Evolutionary conservation across 2,329 filamentous ascomycete species (phyloP).

Genomic region (Nothopassalora personata): DNA sequence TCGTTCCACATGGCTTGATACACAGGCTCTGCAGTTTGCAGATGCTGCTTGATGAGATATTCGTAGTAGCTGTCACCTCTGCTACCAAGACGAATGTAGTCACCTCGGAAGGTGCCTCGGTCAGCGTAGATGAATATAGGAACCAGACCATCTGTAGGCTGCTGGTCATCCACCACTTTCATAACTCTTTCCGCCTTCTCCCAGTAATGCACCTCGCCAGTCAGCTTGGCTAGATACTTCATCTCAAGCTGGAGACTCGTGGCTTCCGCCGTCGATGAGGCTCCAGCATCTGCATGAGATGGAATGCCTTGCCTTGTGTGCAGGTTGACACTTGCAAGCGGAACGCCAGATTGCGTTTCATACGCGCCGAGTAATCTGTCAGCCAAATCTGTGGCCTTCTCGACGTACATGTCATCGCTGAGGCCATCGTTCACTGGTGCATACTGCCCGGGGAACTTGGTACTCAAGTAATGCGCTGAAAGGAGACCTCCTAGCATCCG

Average conservation of each 20-base stretch:
- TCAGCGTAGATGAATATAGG: conserved; percentile 86
- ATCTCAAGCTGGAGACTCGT: conserved; percentile 91
- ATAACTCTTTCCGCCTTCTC: conserved; percentile 87
- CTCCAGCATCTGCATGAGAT: conserved; percentile 78
- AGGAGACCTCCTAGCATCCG: conserved; percentile 92
- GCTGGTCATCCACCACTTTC: conserved; percentile 79
- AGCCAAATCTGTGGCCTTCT: conserved; percentile 90
- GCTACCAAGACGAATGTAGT: conserved; percentile 86
- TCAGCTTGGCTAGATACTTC: conserved; percentile 93
- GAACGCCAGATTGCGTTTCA: conserved; percentile 78
- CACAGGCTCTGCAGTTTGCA: conserved; percentile 84
- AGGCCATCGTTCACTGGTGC: conserved; percentile 63
- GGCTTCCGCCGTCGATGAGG: conserved; percentile 89
- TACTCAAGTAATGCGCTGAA: conserved; percentile 92
- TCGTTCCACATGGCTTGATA: conserved; percentile 95
- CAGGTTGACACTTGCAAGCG: conserved; percentile 85
- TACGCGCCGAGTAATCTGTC: conserved; percentile 84
- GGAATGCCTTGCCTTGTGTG: conserved; percentile 68
- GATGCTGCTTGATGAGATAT: conserved; percentile 96
- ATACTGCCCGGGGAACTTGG: conserved; percentile 68
- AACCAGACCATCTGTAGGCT: conserved; percentile 72
- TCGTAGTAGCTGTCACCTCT: conserved; percentile 98
- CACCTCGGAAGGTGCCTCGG: conserved; percentile 70
- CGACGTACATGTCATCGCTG: conserved; percentile 87
- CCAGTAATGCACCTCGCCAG: conserved; percentile 90